A percentile compares a stretch with the other conserved stretches of the same genome.
These are phyloP conservation scores for Populus trichocarpa DNA, from an alignment of 441 rosid genomes.

Conservation along the genomic window DNA sequence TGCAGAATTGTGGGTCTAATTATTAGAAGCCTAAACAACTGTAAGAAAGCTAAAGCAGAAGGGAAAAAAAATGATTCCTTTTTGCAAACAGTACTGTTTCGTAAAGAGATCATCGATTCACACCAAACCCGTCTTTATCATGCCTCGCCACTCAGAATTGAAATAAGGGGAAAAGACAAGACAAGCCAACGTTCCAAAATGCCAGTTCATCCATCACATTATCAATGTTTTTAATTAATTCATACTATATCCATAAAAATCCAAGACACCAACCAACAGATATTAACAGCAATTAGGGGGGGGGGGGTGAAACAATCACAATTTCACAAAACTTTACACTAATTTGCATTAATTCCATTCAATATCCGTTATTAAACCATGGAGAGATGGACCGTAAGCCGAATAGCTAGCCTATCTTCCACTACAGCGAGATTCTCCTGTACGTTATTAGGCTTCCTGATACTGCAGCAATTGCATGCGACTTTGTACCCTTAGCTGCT, in stretches of 20 bases:
- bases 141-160: neutral
- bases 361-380: neutral
- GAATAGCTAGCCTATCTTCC: neutral
- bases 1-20: neutral
- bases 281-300: neutral
- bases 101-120: neutral
- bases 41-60: neutral
- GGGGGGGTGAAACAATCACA: neutral
- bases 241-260: neutral
- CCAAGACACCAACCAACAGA: neutral
- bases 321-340: neutral
- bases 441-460: constrained; percentile 10
- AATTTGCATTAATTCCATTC: neutral
- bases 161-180: neutral
- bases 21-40: neutral
- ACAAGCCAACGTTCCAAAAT: neutral
- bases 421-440: neutral
- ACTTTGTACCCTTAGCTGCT: constrained; percentile 46
- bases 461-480: constrained; percentile 48
- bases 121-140: neutral
- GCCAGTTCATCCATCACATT: neutral
- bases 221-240: too few relatives aligned
- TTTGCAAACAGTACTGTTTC: neutral
- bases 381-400: neutral
- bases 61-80: neutral